Evolutionary conservation across 176 grass and related monocot species (phyloP).

Genomic region (Musa beccarii): DNA sequence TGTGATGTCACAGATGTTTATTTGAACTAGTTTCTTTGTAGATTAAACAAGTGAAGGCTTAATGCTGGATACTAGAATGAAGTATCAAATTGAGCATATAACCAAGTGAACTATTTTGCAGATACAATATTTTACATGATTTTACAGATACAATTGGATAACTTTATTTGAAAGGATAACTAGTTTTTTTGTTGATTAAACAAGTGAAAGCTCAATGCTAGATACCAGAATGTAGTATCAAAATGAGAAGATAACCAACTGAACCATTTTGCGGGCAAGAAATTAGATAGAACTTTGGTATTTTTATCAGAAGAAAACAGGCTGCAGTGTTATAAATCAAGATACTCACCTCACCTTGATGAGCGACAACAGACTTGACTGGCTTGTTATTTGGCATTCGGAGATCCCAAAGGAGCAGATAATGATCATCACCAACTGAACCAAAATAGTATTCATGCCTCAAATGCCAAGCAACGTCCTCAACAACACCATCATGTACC

Average conservation of each 20-base stretch:
- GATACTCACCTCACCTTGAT: conserved; percentile 85
- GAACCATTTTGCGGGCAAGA: not conserved
- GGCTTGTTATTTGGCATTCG: conserved; percentile 56
- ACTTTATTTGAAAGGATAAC: no score
- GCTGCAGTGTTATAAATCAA: not conserved
- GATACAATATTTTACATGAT: no score
- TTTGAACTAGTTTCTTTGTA: no score
- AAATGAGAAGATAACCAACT: not conserved
- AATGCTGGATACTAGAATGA: no score
- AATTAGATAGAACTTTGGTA: not conserved
- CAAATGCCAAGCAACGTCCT: conserved; percentile 98
- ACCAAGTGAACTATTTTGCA: no score
- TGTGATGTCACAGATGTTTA: no score
- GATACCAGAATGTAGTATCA: not conserved
- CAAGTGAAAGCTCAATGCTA: not conserved
- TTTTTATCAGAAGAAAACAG: not conserved
- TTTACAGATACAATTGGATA: no score
- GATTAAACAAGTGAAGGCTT: no score
- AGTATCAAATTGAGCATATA: no score
- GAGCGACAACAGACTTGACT: conserved; percentile 72
- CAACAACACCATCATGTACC: conserved; percentile 89
- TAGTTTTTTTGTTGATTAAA: no score
- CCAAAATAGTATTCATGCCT: conserved; percentile 92
- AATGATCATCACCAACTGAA: conserved; percentile 86
- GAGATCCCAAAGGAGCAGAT: conserved; percentile 84